These are phyloP conservation scores for Ormosia emarginata DNA, from an alignment of 306 rosid species.

Conservation along the genomic window DNA sequence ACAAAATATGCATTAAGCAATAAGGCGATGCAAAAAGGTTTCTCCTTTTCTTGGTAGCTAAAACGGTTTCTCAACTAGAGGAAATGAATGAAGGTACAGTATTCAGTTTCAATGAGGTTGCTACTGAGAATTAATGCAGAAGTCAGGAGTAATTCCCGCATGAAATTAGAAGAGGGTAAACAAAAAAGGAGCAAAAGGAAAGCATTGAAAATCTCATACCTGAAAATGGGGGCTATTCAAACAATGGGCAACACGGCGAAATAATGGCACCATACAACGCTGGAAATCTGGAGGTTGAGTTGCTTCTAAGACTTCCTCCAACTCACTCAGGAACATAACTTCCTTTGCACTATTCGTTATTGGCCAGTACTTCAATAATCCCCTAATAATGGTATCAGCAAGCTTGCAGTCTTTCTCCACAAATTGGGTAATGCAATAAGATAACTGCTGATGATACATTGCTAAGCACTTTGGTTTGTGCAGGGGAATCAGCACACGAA, in stretches of 20 bases:
- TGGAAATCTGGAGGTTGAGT: constrained; percentile 83
- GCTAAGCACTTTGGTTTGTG: constrained; percentile 80
- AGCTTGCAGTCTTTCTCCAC: constrained; percentile 90
- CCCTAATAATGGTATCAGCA: constrained; percentile 80
- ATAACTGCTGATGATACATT: constrained; percentile 74
- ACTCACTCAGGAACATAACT: constrained; percentile 76
- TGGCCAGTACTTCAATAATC: constrained; percentile 88
- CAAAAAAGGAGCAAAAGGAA: background rate
- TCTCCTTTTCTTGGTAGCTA: background rate
- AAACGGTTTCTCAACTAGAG: constrained; percentile 9
- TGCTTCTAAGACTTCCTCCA: constrained; percentile 81
- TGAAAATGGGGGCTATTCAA: constrained; percentile 79
- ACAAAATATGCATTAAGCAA: background rate
- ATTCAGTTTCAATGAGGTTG: background rate
- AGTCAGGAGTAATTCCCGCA: background rate
- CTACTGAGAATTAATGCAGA: background rate
- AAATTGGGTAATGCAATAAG: constrained; percentile 72
- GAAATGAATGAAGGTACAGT: background rate
- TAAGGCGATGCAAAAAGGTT: background rate
- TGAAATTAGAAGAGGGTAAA: background rate
- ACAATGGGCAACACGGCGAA: constrained; percentile 60
- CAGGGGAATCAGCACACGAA: constrained; percentile 65
- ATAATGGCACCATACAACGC: constrained; percentile 78
- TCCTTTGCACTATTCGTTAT: constrained; percentile 82
- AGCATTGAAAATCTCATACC: constrained; percentile 37